Conservation (phyloP, 768 basidiomycete genomes). For the Lactarius hatsudake region DNA sequence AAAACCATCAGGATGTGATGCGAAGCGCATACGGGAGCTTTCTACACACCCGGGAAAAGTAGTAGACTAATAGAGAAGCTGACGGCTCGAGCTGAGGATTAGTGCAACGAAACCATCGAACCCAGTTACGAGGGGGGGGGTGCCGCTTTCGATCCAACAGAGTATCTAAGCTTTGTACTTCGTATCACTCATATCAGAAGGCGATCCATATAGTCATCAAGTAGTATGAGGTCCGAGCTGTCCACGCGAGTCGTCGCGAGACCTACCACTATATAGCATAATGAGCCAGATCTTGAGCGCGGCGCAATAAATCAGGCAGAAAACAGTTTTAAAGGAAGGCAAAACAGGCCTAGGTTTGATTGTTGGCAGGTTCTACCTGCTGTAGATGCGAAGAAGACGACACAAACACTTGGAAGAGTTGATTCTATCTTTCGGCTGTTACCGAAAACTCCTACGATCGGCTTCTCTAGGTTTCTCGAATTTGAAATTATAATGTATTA, state of each 20-base stretch:
- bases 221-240: not conserved
- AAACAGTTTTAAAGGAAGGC: not conserved
- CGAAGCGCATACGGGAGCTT: not conserved
- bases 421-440: too few relatives aligned
- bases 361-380: too few relatives aligned
- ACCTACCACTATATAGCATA: not conserved
- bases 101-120: not conserved
- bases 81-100: not conserved
- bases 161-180: not conserved
- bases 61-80: not conserved
- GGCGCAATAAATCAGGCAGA: not conserved
- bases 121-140: not conserved
- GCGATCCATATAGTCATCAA: not conserved
- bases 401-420: too few relatives aligned
- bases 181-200: not conserved
- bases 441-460: too few relatives aligned
- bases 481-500: too few relatives aligned
- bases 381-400: too few relatives aligned
- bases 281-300: not conserved
- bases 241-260: not conserved
- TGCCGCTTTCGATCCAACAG: not conserved
- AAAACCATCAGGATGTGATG: not conserved
- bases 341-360: too few relatives aligned
- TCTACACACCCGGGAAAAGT: not conserved
- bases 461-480: too few relatives aligned